Evolutionary conservation across 805 yeast species (phyloP), one percentile per base, ranked within the genome.

Genomic region (Candida awuae): DNA sequence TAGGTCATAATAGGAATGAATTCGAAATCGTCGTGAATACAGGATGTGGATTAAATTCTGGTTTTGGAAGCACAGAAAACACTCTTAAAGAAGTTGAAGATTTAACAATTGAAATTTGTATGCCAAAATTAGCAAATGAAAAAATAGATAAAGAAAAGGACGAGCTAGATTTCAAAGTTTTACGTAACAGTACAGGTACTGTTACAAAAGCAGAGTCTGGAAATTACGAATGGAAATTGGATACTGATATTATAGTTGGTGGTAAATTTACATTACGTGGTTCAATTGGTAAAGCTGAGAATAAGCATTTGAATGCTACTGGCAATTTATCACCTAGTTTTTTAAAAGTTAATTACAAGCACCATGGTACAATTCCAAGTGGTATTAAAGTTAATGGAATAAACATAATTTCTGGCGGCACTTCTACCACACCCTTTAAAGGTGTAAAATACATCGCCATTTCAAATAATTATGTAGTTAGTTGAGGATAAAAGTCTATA

Each of bases 381-480:
- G 87, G 90, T 1, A 61, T 83, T 30, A 75, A 73, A 49, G 81
- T 87, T 2, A 80, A 74, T 10, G 67, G 80, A 21, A 61, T 87
- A 44, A 72, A 75, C 50, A 70, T 85, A 14, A 18, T 52, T 4
- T 65, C 64, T 46, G 87, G 90, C 0, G 50, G 76, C 40, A 72
- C 73, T 3, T 65, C 66, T 4, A 80, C 75, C 9, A 80, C 78
- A 52, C 95, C 95, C 0, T 88, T 76, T 65, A 88, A 87, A 56
- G 97, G 97, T 1, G 96, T 88, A 16, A 83, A 87, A 54, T 88
- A 88, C 54, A 63, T 73, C 9, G 77, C 95, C 6, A 61, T 62
- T 39, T 69, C 83, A 0, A 83, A 80, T 1, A 78, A 80, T 39
- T 73, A 66, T 49, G 61, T 75, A 3, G 63, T 77, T n/a, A 52